These are phyloP conservation scores for Cairneyella variabilis DNA, from an alignment of 495 filamentous ascomycete species.

Conservation along the genomic window DNA sequence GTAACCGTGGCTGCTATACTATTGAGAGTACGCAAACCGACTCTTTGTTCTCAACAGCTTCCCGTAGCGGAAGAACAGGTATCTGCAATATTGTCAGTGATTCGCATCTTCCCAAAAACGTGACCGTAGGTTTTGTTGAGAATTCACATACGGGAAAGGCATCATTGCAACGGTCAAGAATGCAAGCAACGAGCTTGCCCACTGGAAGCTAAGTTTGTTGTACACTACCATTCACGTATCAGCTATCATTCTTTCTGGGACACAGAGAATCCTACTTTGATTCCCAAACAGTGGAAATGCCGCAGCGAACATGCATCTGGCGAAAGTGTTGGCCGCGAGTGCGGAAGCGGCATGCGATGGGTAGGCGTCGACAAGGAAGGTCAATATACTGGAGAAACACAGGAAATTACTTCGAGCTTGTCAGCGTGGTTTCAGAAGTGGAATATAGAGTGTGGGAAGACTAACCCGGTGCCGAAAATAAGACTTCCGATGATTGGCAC, in stretches of 20 bases:
- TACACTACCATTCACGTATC: conserved; percentile 28
- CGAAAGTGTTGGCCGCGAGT: conserved; percentile 8
- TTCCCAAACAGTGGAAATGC: conserved; percentile 45
- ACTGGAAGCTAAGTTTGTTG: conserved; percentile 42
- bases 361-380: conserved; percentile 88
- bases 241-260: background rate
- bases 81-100: background rate
- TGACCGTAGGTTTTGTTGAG: background rate
- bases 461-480: conserved; percentile 40
- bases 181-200: conserved; percentile 46
- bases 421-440: conserved; percentile 9
- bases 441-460: conserved; percentile 3
- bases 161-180: conserved; percentile 46
- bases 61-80: conserved; percentile 15
- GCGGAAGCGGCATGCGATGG: conserved; percentile 82
- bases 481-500: conserved; percentile 48
- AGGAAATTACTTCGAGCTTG: conserved; percentile 38
- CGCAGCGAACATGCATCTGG: conserved; percentile 20
- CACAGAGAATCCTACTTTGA: conserved; percentile 28
- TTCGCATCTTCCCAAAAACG: conserved; percentile 32
- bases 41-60: conserved; percentile 10
- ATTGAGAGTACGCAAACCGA: conserved; percentile 5
- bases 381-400: conserved; percentile 86
- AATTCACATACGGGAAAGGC: conserved; percentile 37
- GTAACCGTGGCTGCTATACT: no score